A percentile compares a stretch with the other conserved stretches of the same genome.
These are phyloP conservation scores for Phylloporus rhodoxanthus DNA, from an alignment of 768 basidiomycete species.

Conservation along the genomic window DNA sequence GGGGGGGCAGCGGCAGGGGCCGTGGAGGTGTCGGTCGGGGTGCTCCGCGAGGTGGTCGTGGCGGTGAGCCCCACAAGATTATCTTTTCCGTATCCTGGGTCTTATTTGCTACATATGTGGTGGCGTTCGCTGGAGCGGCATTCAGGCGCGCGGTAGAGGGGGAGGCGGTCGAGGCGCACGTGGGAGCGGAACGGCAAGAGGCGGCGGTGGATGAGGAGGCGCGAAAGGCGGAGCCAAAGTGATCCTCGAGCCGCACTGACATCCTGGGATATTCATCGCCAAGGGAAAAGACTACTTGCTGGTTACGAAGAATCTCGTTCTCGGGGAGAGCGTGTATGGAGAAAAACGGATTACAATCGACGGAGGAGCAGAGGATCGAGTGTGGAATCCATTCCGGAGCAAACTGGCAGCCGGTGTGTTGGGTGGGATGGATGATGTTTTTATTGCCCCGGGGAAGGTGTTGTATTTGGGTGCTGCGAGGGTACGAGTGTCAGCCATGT, in stretches of 20 bases:
- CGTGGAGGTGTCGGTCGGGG: conserved; percentile 36
- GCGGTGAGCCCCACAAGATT: conserved; percentile 22
- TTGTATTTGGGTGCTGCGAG: conserved; percentile 97
- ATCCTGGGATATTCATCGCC: conserved; percentile 93
- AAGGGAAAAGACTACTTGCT: conserved; percentile 95
- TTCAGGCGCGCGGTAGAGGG: conserved; percentile 29
- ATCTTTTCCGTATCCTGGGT: not conserved
- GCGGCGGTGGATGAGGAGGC: conserved; percentile 63
- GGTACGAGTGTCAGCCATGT: conserved; percentile 99
- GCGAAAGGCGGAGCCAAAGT: conserved; percentile 80
- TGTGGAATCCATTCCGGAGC: conserved; percentile 98
- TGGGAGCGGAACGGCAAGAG: conserved; percentile 46
- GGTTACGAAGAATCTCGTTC: conserved; percentile 96
- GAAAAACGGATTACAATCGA: conserved; percentile 95
- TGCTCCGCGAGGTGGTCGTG: no score
- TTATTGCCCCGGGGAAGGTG: conserved; percentile 90
- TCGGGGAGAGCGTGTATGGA: conserved; percentile 96
- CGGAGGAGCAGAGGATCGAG: conserved; percentile 66
- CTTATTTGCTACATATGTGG: conserved; percentile 6
- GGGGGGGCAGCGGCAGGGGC: conserved; percentile 37
- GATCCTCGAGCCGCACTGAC: conserved; percentile 91
- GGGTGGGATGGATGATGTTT: conserved; percentile 91
- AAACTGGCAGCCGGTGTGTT: conserved; percentile 97
- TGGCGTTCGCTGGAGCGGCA: conserved; percentile 22
- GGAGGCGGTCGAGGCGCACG: conserved; percentile 43